Evolutionary conservation across 2,329 filamentous ascomycete species (phyloP).

Genomic region (Ilyonectria mors-panacis): DNA sequence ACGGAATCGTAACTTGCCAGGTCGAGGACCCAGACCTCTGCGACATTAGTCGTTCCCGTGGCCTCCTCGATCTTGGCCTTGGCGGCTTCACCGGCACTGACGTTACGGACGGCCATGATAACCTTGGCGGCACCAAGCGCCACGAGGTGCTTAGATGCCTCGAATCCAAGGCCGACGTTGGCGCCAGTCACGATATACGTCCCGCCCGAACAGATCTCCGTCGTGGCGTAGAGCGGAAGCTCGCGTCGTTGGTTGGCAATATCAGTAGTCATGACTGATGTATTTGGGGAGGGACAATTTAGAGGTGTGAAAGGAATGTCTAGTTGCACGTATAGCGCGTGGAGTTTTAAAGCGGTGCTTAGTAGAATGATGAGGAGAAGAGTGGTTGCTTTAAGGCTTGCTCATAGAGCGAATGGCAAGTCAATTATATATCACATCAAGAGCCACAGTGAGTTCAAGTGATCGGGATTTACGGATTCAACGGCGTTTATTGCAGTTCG

Average conservation of each 20-base stretch:
- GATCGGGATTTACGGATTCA: constrained; percentile 10
- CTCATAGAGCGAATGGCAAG: neutral
- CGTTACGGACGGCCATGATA: constrained; percentile 52
- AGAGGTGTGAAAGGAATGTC: neutral
- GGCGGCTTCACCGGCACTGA: constrained; percentile 23
- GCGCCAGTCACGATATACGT: constrained; percentile 58
- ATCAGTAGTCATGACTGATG: neutral
- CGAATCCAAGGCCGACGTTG: constrained; percentile 58
- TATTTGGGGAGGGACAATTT: neutral
- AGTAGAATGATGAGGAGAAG: neutral
- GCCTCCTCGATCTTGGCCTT: constrained; percentile 28
- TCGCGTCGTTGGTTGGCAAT: constrained; percentile 11
- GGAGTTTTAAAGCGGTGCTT: too few species aligned
- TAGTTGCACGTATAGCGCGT: neutral
- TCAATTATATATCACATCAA: neutral
- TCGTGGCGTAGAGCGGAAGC: constrained; percentile 26
- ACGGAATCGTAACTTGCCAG: constrained; percentile 35
- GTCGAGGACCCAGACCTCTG: constrained; percentile 32
- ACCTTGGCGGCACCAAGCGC: constrained; percentile 54
- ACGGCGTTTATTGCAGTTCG: neutral
- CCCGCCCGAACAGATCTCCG: constrained; percentile 32
- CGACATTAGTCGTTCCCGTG: constrained; percentile 25
- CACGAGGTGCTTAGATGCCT: constrained; percentile 57
- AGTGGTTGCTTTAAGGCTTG: neutral
- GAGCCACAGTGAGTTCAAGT: neutral